A percentile compares a stretch with the other conserved stretches of the same genome.
Conservation (phyloP, 805 yeast genomes). For the Hanseniaspora nectarophila region DNA sequence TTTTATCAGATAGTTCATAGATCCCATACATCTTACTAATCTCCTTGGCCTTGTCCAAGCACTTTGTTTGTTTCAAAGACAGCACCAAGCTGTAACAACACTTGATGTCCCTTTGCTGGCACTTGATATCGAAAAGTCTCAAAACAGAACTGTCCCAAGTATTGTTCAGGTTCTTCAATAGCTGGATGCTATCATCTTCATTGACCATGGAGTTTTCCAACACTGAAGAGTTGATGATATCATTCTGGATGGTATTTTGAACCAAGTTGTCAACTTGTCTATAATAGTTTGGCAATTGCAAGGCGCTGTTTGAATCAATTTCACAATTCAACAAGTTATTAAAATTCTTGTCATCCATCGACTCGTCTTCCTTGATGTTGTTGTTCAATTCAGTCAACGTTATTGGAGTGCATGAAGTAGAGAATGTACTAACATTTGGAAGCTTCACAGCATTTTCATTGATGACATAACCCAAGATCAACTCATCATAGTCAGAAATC, state of each 20-base stretch:
- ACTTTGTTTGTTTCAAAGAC: slow-evolving; percentile 63
- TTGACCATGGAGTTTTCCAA: not conserved
- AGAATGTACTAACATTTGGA: not conserved
- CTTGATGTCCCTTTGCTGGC: slow-evolving; percentile 49
- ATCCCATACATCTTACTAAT: slow-evolving; percentile 66
- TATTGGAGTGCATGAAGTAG: not conserved
- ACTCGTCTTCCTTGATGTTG: not conserved
- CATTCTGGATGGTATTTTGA: not conserved
- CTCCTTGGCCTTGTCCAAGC: slow-evolving; percentile 70
- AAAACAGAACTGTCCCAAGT: slow-evolving; percentile 67
- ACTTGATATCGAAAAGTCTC: slow-evolving; percentile 60
- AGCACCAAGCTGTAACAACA: slow-evolving; percentile 61
- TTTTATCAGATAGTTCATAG: slow-evolving; percentile 40
- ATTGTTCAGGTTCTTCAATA: slow-evolving; percentile 41
- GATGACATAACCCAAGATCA: not conserved
- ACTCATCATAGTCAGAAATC: not conserved
- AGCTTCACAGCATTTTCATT: not conserved
- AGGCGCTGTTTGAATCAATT: not conserved
- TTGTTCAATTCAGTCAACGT: not conserved
- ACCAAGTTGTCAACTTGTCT: slow-evolving; percentile 1
- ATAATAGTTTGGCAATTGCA: slow-evolving; percentile 3
- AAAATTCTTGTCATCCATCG: not conserved
- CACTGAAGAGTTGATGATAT: not conserved
- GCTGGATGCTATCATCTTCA: slow-evolving; percentile 21
- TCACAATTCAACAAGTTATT: slow-evolving; percentile 6